Evolutionary conservation across 2,329 filamentous ascomycete genomes (phyloP), one percentile per base, ranked within the genome.

Genomic region (Metarhizium sp.): DNA sequence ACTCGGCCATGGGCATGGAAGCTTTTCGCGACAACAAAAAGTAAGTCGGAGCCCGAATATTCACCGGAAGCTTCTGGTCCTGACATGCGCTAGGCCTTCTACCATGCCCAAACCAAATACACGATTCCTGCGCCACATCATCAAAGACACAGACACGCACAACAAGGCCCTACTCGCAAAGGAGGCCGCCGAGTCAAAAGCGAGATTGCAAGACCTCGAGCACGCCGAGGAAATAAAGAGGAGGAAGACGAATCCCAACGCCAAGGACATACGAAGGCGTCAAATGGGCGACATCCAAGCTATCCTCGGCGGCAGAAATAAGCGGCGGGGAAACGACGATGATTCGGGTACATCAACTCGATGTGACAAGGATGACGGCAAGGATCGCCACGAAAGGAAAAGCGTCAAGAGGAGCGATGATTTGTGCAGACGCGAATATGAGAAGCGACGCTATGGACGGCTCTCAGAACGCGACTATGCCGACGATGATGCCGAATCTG

Each of bases 31-130:
- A 62, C 40, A 64, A 73, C 61, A 77, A 76, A 62, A 78, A 79
- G 77, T 79, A 72, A 64, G 71, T 64, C 45, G 29, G 6, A 25
- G 34, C n/a, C 18, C 3, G 10, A 8, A 6, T 16, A 8, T 10
- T 14, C 2, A 11, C 7, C 48, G 13, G 4, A 7, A 14, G 5
- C 25, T 14, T 45, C 8, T 3, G 30, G 48, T 45, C 54, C 25
- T 51, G 10, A 25, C 42, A 3, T 8, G 53, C 57, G 53, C 57
- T 70, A 90, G 82, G 64, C 81, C 85, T 56, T 72, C 80, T 49
- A 80, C 81, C 61, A 82, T 85, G 59, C 90, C 89, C 1, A 96
- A 92, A 67, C 92, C 92, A 3, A 97, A 99, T 65, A 96, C 89
- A 0, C 82, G 88, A 38, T 97, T 97, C 67, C 74, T 99, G 46